Conservation (phyloP, 345 rosid genomes). For the Excoecaria agallocha region DNA sequence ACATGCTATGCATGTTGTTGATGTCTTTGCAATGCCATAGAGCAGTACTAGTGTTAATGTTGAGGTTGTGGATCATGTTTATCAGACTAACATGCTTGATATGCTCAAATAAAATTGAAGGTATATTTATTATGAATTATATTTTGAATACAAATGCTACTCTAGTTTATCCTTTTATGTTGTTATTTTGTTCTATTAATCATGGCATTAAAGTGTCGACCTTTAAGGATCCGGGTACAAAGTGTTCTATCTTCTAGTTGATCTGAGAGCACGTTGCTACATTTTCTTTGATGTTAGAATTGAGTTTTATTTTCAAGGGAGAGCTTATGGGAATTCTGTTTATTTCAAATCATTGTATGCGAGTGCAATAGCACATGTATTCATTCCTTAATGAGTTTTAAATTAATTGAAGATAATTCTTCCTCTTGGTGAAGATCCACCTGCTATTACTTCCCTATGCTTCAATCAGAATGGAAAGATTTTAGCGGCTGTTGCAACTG, state of each 20-base stretch:
- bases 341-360: slow-evolving; percentile 15
- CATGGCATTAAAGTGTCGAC: not conserved
- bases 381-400: slow-evolving; percentile 27
- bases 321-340: slow-evolving; percentile 3
- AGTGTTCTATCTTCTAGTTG: not conserved
- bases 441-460: slow-evolving; percentile 68
- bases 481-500: slow-evolving; percentile 70
- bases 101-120: slow-evolving; percentile 99
- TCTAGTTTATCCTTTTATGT: not conserved
- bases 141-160: not conserved
- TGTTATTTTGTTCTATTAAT: not conserved
- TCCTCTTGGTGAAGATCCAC: slow-evolving; percentile 83
- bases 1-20: slow-evolving; percentile 92
- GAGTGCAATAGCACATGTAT: slow-evolving; percentile 19
- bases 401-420: slow-evolving; percentile 65
- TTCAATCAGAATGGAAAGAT: slow-evolving; percentile 81
- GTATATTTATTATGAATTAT: slow-evolving; percentile 28
- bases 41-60: slow-evolving; percentile 99
- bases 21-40: slow-evolving; percentile 99
- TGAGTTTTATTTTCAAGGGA: not conserved
- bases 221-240: not conserved
- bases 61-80: slow-evolving; percentile 98
- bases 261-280: not conserved
- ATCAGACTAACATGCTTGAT: slow-evolving; percentile 97
- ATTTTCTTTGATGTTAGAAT: not conserved